These are phyloP conservation scores for Lactifluus subvellereus DNA, from an alignment of 768 basidiomycete genomes.

Conservation along the genomic window DNA sequence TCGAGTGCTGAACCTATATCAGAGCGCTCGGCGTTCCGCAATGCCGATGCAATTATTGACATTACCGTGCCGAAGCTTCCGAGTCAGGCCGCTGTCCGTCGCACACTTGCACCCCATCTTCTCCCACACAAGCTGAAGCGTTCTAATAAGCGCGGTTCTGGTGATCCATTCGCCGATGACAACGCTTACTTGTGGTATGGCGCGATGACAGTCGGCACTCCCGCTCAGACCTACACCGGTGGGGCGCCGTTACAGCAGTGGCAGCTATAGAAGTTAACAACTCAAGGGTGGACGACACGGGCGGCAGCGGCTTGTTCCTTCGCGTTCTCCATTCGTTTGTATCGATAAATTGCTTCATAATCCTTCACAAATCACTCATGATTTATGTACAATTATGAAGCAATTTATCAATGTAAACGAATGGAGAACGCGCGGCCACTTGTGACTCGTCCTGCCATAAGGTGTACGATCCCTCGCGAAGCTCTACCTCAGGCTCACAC, in stretches of 20 bases:
- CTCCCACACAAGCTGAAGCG: not conserved
- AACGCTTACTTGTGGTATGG: slow-evolving; percentile 16
- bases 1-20: not conserved
- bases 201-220: slow-evolving; percentile 14
- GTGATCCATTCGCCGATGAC: slow-evolving; percentile 6
- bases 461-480: not conserved
- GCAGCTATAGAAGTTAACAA: not conserved
- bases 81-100: not conserved
- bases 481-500: slow-evolving; percentile 25
- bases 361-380: too few species aligned
- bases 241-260: not conserved
- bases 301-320: slow-evolving; percentile 31
- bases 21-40: not conserved
- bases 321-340: slow-evolving; percentile 21
- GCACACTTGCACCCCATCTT: not conserved
- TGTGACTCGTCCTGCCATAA: slow-evolving; percentile 30
- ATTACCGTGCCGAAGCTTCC: not conserved
- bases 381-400: too few species aligned
- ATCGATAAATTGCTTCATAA: too few species aligned
- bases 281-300: slow-evolving; percentile 37
- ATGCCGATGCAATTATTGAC: not conserved
- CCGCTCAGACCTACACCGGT: slow-evolving; percentile 13
- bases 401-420: too few species aligned
- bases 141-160: not conserved
- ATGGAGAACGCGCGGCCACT: not conserved